Conservation (phyloP, 2,329 filamentous ascomycete genomes). For the Penicillium sp. region DNA sequence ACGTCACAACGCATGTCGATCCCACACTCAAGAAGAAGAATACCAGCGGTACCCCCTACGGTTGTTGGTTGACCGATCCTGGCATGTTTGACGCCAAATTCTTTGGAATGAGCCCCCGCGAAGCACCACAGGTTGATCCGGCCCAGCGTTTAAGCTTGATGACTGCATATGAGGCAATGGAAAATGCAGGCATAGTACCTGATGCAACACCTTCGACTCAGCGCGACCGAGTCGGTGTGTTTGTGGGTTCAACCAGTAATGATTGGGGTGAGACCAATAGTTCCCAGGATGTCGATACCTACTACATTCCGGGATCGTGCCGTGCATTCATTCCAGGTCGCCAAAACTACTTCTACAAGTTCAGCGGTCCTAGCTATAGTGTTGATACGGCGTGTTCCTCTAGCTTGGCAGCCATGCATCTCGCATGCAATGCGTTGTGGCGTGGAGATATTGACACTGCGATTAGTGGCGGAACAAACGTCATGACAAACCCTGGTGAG, state of each 20-base stretch:
- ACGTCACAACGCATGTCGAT: conserved; percentile 37
- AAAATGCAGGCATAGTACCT: conserved; percentile 75
- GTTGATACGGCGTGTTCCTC: conserved; percentile 73
- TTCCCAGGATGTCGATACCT: conserved; percentile 20
- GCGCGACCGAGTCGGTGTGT: conserved; percentile 62
- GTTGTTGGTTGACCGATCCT: conserved; percentile 40
- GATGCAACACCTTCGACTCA: conserved; percentile 69
- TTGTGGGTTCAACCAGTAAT: conserved; percentile 72
- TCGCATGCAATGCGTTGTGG: conserved; percentile 71
- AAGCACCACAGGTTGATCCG: conserved; percentile 74
- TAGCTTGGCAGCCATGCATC: conserved; percentile 62
- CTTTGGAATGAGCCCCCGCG: conserved; percentile 63
- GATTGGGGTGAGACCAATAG: conserved; percentile 36
- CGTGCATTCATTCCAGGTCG: neutral
- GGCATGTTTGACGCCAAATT: conserved; percentile 41
- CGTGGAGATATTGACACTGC: conserved; percentile 76
- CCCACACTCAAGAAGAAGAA: conserved; percentile 36
- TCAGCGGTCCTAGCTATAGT: conserved; percentile 69
- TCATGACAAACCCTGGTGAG: conserved; percentile 52
- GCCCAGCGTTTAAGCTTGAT: conserved; percentile 74
- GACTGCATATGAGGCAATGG: conserved; percentile 71
- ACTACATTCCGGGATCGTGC: neutral
- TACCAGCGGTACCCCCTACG: conserved; percentile 32
- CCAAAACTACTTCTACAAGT: conserved; percentile 69
- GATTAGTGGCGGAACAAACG: conserved; percentile 72